Evolutionary conservation across 352 stramenopile species (phyloP).

Genomic region (Achlya hypogyna): DNA sequence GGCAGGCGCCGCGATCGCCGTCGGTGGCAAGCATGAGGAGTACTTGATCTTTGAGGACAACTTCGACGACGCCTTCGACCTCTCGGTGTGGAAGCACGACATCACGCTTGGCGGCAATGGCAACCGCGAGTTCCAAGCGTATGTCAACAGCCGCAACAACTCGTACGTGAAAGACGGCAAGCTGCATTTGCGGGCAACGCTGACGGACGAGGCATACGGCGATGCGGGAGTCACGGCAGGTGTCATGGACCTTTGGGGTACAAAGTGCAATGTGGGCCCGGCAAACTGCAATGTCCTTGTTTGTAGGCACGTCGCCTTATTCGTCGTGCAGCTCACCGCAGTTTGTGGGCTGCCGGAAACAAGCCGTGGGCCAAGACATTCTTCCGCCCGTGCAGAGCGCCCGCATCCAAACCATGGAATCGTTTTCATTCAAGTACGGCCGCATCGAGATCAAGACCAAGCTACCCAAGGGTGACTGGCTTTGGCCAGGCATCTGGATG

Average conservation of each 20-base stretch:
- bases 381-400: conserved; percentile 12
- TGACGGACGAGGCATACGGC: conserved; percentile 15
- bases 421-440: conserved; percentile 17
- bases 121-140: conserved; percentile 17
- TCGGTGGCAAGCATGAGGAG: not conserved
- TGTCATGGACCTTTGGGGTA: conserved; percentile 17
- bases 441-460: conserved; percentile 29
- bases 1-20: not conserved
- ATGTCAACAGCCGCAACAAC: conserved; percentile 19
- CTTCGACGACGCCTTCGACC: conserved; percentile 4
- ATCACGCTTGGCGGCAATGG: conserved; percentile 13
- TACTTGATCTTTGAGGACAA: conserved; percentile 17
- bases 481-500: conserved; percentile 38
- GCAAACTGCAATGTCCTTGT: too few species aligned
- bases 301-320: conserved; percentile 14
- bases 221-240: not conserved
- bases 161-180: conserved; percentile 19
- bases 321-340: conserved; percentile 14
- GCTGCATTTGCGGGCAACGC: conserved; percentile 9
- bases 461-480: conserved; percentile 28
- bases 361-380: conserved; percentile 1
- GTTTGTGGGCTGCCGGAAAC: conserved; percentile 11
- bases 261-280: too few species aligned
- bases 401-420: conserved; percentile 16
- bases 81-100: conserved; percentile 17